Conservation (phyloP, 2,329 filamentous ascomycete species). For the Monilinia laxa region DNA sequence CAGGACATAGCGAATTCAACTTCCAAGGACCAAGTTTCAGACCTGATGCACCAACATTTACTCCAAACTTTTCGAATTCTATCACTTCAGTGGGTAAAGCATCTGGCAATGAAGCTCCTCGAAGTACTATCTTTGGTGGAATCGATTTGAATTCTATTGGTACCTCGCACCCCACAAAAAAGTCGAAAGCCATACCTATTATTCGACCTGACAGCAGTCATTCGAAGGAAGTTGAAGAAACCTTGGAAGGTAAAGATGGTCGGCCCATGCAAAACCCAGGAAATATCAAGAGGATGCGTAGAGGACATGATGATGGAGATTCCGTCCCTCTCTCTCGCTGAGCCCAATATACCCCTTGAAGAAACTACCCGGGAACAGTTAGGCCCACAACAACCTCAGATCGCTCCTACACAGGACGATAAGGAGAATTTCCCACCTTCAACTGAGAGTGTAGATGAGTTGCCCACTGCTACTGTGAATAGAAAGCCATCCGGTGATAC, state of each 20-base stretch:
- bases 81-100: slow-evolving; percentile 48
- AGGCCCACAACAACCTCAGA: slow-evolving; percentile 34
- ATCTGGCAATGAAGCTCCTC: slow-evolving; percentile 46
- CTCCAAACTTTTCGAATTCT: slow-evolving; percentile 53
- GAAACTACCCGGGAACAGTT: slow-evolving; percentile 40
- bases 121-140: slow-evolving; percentile 64
- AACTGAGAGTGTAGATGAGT: slow-evolving; percentile 24
- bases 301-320: slow-evolving; percentile 64
- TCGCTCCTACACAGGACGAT: slow-evolving; percentile 29
- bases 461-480: slow-evolving; percentile 34
- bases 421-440: slow-evolving; percentile 39
- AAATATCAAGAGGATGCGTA: slow-evolving; percentile 73
- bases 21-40: slow-evolving; percentile 73
- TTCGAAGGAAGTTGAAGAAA: slow-evolving; percentile 43
- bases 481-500: slow-evolving; percentile 49
- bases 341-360: slow-evolving; percentile 46
- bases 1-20: slow-evolving; percentile 63
- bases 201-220: slow-evolving; percentile 60
- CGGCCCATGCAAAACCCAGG: slow-evolving; percentile 62
- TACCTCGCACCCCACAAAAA: slow-evolving; percentile 64
- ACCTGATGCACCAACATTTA: slow-evolving; percentile 75
- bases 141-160: slow-evolving; percentile 64
- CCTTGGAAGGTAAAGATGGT: slow-evolving; percentile 58
- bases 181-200: slow-evolving; percentile 82
- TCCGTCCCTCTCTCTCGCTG: slow-evolving; percentile 74